Evolutionary conservation across 306 rosid genomes (phyloP).

Genomic region (Calophaca sinica): DNA sequence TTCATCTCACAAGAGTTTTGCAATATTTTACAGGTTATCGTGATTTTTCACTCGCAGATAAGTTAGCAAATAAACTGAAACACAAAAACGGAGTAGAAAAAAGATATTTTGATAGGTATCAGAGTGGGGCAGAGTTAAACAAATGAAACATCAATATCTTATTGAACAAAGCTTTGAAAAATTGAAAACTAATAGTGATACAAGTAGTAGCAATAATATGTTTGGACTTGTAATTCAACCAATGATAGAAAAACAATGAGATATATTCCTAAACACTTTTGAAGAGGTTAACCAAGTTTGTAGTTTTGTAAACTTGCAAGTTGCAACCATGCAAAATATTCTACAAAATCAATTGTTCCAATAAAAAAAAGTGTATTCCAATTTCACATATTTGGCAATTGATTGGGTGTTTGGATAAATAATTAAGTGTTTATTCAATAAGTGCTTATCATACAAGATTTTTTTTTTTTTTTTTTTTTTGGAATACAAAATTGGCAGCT

Average conservation of each 20-base stretch:
- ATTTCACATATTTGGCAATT: not conserved
- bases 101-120: conserved; percentile 2
- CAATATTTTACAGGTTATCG: no score
- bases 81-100: not conserved
- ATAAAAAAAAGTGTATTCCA: not conserved
- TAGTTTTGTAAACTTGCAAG: not conserved
- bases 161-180: not conserved
- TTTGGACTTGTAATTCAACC: not conserved
- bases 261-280: conserved; percentile 3
- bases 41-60: no score
- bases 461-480: no score
- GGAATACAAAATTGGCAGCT: no score
- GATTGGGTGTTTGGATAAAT: not conserved
- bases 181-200: not conserved
- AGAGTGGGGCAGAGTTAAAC: not conserved
- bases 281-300: not conserved
- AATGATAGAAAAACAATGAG: conserved; percentile 2
- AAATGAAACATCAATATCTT: not conserved
- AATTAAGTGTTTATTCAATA: not conserved
- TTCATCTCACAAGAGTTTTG: no score
- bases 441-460: not conserved
- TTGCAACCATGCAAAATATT: not conserved
- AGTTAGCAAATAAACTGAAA: not conserved
- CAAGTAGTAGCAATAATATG: not conserved
- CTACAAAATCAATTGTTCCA: not conserved